Evolutionary conservation across 2,329 filamentous ascomycete species (phyloP).

Genomic region (Fusarium transvaalense): DNA sequence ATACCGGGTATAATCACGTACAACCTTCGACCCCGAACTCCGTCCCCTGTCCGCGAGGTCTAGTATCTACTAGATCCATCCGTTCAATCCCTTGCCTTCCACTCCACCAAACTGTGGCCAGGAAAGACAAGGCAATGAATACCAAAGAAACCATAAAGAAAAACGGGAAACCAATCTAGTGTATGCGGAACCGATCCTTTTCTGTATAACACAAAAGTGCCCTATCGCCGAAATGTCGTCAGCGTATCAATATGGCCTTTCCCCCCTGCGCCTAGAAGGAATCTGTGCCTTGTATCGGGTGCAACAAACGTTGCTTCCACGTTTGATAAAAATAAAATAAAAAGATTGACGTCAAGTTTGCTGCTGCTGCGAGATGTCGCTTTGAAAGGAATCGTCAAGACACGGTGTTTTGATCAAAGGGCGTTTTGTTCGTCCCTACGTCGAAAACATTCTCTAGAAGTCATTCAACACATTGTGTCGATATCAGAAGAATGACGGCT

Average conservation of each 20-base stretch:
- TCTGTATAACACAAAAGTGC: constrained; percentile 24
- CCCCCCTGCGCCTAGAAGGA: constrained; percentile 18
- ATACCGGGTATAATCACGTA: constrained; percentile 49
- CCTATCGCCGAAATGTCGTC: constrained; percentile 21
- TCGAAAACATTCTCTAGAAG: constrained; percentile 1
- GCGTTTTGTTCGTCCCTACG: not conserved
- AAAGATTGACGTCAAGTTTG: not conserved
- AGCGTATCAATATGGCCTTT: constrained; percentile 18
- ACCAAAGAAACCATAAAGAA: constrained; percentile 25
- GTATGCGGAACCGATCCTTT: constrained; percentile 12
- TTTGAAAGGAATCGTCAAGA: not conserved
- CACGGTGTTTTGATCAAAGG: not conserved
- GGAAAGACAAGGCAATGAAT: constrained; percentile 2
- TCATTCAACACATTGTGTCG: not conserved
- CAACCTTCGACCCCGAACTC: constrained; percentile 41
- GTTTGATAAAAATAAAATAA: not conserved
- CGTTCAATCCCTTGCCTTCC: constrained; percentile 14
- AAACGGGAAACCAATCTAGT: constrained; percentile 38
- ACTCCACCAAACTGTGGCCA: constrained; percentile 22
- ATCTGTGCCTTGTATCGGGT: not conserved
- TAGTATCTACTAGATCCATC: constrained; percentile 39
- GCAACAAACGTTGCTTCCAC: not conserved
- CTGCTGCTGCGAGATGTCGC: too few species aligned
- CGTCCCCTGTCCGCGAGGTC: constrained; percentile 39
- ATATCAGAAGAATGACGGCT: constrained; percentile 69